Conservation (phyloP, 371 early-diverging fungal genomes). For the Dentiscutata heterogama region DNA sequence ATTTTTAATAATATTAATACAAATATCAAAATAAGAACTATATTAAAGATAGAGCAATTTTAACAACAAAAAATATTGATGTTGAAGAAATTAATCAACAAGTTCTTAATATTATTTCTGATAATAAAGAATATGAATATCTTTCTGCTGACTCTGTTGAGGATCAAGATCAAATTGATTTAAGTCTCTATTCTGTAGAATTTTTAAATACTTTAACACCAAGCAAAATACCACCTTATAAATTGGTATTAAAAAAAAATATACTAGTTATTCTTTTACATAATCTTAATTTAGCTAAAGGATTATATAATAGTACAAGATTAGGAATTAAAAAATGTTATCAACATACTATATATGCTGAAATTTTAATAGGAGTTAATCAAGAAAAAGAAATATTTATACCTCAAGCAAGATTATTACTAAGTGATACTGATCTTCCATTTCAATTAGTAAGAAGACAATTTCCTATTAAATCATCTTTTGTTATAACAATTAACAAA, state of each 20-base stretch:
- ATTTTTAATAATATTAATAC: not conserved
- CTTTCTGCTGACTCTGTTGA: conserved; percentile 8
- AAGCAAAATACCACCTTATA: conserved; percentile 49
- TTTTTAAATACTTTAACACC: too few species aligned
- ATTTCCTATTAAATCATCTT: conserved; percentile 49
- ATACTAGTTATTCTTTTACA: conserved; percentile 51
- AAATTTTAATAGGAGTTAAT: not conserved
- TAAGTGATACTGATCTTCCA: not conserved
- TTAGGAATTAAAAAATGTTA: conserved; percentile 37
- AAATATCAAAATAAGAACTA: not conserved
- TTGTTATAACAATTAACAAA: too few species aligned
- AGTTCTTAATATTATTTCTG: not conserved
- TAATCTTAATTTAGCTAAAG: conserved; percentile 48
- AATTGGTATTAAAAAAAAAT: conserved; percentile 48
- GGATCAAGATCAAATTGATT: not conserved
- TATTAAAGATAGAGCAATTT: too few species aligned
- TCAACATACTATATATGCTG: not conserved
- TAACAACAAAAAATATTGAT: not conserved
- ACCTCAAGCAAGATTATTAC: conserved; percentile 8
- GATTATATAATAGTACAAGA: conserved; percentile 54
- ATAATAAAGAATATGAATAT: not conserved
- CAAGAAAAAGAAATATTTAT: not conserved
- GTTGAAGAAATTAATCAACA: conserved; percentile 9
- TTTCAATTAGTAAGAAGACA: conserved; percentile 33
- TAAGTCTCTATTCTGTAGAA: conserved; percentile 30